Evolutionary conservation across 2,329 filamentous ascomycete species (phyloP), one percentile per base, ranked within the genome.

Genomic region (Scedosporium boydii): DNA sequence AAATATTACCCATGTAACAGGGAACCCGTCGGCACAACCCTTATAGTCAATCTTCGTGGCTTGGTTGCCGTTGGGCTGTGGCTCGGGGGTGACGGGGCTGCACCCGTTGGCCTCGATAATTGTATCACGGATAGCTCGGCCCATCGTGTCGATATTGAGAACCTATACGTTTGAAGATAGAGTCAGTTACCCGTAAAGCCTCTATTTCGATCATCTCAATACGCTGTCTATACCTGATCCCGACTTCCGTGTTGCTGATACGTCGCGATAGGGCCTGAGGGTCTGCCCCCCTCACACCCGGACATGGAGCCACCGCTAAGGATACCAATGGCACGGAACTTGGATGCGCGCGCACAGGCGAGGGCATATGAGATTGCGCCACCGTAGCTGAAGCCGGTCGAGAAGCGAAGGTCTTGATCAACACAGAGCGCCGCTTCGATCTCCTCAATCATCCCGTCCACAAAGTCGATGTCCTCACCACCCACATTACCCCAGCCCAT

Each of bases 341-440:
- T 62, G 23, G 64, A 63, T 12, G 74, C 70, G 10, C 73, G 73
- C 4, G 74, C 70, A 64, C 76, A 79, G 3, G 76, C 76, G 16
- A 78, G 65, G 4, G 73, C 69, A 65, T 73, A 76, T 0, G 72
- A 72, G 74, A 79, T 78, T 61, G 73, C 72, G 14, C 70, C 76
- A 42, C 77, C 77, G 67, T 75, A 78, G 64, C 73, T 76, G 67
- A 75, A 78, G 44, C 76, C 77, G 1, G 75, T 76, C 27, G 75
- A 71, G 68, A 78, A 80, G 62, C 75, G 70, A 60, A 73, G 71
- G 53, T 68, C 69, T 63, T 74, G 69, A 63, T 80, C 72, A 29
- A 80, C 68, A 64, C 78, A 80, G 48, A 80, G 73, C 27, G 74
- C 70, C 5, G 67, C 65, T 64, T 77, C 72, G 34, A 78, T 68